Base-by-base conservation (phyloP, 2,329 filamentous ascomycete genomes). In the Neospermospora avenae region DNA sequence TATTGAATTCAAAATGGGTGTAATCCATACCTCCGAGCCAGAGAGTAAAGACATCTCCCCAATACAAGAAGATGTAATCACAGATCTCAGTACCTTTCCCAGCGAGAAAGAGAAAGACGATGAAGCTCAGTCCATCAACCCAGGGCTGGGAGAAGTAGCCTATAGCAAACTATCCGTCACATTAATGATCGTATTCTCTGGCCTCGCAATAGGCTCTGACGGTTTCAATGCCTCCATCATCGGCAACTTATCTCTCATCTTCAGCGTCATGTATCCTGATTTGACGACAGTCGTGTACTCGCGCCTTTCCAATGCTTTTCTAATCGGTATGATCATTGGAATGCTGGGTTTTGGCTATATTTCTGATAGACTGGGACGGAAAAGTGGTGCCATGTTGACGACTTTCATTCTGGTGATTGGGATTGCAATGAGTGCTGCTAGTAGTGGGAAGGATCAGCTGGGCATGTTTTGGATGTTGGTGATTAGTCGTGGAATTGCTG, bases 311-410 rank as follows among this genome's bases (percentile, higher is more conserved):
- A 84, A 85, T 65, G 77, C 81, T 2, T 81, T 80, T 62, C 74
- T 84, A 4, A 77, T 84, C 54, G 83, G 82, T 49, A 78, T 81
- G 70, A 82, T 83, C 58, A 71, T 83, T 54, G 82, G 82, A 54
- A 84, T 84, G 77, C 70, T 84, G 7, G 72, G 77, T 63, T 83
- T 84, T 60, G 80, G 81, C 6, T 71, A 77, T 10, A 67, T 80
- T 6, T 78, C 80, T 62, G 81, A 81, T 64, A 57, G 61, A 11
- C 66, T 82, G 4, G 80, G 81, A n/a, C 74, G 80, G 41, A 75
- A 77, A 44, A 80, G 76, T 0, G 80, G 80, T 13, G 76, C 78
- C 41, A 70, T 82, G 3, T 72, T 74, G 4, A 77, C 80, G 0
- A 82, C 80, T 0, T 54, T 75, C 4, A 72, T 82, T 44, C 69